A percentile compares a stretch with the other conserved stretches of the same genome.
Evolutionary conservation across 1,139 yeast species (phyloP).

Genomic region (Debaryomyces singareniensis): DNA sequence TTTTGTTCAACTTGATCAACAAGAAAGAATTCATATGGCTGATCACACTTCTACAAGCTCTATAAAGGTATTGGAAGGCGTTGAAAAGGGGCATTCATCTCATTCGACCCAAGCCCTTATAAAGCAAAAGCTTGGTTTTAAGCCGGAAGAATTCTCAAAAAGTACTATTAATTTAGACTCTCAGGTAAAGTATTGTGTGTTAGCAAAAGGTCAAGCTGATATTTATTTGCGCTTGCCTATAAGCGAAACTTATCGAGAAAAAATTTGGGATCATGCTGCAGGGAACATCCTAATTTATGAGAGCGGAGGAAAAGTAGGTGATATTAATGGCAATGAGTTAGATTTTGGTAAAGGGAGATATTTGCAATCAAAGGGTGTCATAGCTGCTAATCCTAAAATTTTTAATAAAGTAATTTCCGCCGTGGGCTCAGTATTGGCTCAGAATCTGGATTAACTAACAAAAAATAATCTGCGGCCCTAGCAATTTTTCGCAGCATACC

Average conservation of each 20-base stretch:
- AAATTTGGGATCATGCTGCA: slow-evolving; percentile 99
- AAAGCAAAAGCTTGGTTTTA: slow-evolving; percentile 51
- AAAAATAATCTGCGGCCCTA: no score
- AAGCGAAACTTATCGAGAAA: slow-evolving; percentile 71
- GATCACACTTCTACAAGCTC: slow-evolving; percentile 34
- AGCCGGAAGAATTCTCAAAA: slow-evolving; percentile 33
- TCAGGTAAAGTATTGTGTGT: slow-evolving; percentile 90
- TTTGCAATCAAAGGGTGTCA: slow-evolving; percentile 78
- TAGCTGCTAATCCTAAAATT: slow-evolving; percentile 69
- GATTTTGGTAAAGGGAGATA: slow-evolving; percentile 87
- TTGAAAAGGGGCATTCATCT: slow-evolving; percentile 94
- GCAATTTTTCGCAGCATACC: no score
- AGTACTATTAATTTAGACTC: slow-evolving; percentile 77
- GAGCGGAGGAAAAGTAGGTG: slow-evolving; percentile 89
- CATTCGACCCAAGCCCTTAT: slow-evolving; percentile 81
- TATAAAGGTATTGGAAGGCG: slow-evolving; percentile 85
- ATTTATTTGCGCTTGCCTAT: slow-evolving; percentile 85
- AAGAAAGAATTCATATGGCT: slow-evolving; percentile 36
- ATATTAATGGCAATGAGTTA: slow-evolving; percentile 64
- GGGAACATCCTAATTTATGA: slow-evolving; percentile 83
- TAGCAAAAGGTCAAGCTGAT: slow-evolving; percentile 90
- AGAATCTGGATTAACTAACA: no score
- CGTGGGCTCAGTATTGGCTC: slow-evolving; percentile 36
- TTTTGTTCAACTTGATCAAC: slow-evolving; percentile 32
- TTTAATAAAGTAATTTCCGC: slow-evolving; percentile 60